A percentile compares a stretch with the other conserved stretches of the same genome.
These are phyloP conservation scores for Entomortierella beljakovae DNA, from an alignment of 192 early-diverging fungal species.

Conservation along the genomic window DNA sequence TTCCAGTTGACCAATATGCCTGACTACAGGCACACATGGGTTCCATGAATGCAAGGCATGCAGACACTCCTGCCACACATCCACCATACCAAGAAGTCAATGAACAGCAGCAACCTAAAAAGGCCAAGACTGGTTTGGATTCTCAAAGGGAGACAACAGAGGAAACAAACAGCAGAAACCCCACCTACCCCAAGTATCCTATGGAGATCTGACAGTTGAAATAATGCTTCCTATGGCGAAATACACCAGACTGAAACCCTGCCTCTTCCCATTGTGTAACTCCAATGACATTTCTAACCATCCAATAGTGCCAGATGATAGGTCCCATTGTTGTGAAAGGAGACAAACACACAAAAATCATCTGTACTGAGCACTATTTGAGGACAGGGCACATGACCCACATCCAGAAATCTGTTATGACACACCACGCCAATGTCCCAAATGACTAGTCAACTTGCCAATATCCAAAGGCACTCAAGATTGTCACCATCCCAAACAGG, in stretches of 20 bases:
- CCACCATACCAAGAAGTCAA: slow-evolving; percentile 27
- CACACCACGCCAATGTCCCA: slow-evolving; percentile 29
- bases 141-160: slow-evolving; percentile 12
- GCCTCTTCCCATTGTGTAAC: slow-evolving; percentile 24
- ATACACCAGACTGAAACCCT: slow-evolving; percentile 6
- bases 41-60: slow-evolving; percentile 11
- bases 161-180: slow-evolving; percentile 17
- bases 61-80: slow-evolving; percentile 2
- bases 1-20: too few relatives aligned
- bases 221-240: slow-evolving; percentile 14
- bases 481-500: slow-evolving; percentile 26
- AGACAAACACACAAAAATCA: slow-evolving; percentile 19
- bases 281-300: slow-evolving; percentile 23
- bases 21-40: slow-evolving; percentile 10
- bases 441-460: slow-evolving; percentile 25
- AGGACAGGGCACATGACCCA: slow-evolving; percentile 25
- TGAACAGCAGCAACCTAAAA: slow-evolving; percentile 23
- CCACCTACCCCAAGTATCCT: slow-evolving; percentile 11
- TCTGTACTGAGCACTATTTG: slow-evolving; percentile 9
- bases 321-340: slow-evolving; percentile 25
- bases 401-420: slow-evolving; percentile 26
- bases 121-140: slow-evolving; percentile 17
- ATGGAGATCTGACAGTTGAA: background rate
- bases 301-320: slow-evolving; percentile 29
- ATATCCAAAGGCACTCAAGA: slow-evolving; percentile 30